These are phyloP conservation scores for Fallopia convolvulus DNA, from an alignment of 148 eudicot genomes.

Conservation along the genomic window DNA sequence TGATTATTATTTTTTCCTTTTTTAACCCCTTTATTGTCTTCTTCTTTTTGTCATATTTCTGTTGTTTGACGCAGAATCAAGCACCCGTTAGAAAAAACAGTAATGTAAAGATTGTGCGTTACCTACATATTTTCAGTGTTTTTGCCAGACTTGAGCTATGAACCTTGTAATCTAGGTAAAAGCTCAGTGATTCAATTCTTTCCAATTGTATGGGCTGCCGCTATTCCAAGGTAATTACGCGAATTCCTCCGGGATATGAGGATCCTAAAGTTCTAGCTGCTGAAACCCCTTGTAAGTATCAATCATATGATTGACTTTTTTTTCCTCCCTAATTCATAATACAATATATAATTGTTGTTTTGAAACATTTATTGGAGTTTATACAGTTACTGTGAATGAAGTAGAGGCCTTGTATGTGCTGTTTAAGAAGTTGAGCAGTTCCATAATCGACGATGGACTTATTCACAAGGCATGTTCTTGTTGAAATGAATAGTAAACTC, in stretches of 20 bases:
- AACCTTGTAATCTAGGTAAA: neutral
- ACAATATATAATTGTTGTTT: neutral
- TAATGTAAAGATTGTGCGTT: neutral
- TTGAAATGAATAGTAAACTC: neutral
- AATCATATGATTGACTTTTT: slow-evolving; percentile 3
- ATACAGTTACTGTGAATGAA: slow-evolving; percentile 83
- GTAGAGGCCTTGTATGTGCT: slow-evolving; percentile 79
- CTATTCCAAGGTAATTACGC: slow-evolving; percentile 39
- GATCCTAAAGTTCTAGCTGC: slow-evolving; percentile 75
- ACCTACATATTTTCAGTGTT: neutral
- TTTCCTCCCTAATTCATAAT: slow-evolving; percentile 15
- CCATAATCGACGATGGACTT: slow-evolving; percentile 77
- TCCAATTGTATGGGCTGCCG: slow-evolving; percentile 61
- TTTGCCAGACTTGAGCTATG: neutral
- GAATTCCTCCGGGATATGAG: slow-evolving; percentile 60
- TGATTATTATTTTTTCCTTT: no score
- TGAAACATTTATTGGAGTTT: neutral
- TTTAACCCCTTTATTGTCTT: no score
- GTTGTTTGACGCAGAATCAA: no score
- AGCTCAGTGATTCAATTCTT: neutral
- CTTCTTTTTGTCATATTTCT: no score
- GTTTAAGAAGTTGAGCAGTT: slow-evolving; percentile 76
- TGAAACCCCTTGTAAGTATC: slow-evolving; percentile 76
- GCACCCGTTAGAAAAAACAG: no score
- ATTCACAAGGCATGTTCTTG: slow-evolving; percentile 67